These are phyloP conservation scores for Coleophoma crateriformis DNA, from an alignment of 2,329 filamentous ascomycete genomes.

Conservation along the genomic window DNA sequence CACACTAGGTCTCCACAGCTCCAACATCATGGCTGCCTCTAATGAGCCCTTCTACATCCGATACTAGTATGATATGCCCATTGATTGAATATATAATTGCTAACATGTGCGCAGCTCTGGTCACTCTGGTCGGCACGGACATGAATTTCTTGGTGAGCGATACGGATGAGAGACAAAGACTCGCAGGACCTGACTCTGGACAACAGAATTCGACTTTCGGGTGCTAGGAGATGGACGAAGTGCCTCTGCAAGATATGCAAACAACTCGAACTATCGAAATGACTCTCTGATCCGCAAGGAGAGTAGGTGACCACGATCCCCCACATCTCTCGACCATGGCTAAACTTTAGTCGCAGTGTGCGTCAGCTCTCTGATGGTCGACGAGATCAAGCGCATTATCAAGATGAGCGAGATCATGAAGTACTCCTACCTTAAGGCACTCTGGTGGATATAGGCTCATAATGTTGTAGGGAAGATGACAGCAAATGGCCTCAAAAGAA, in stretches of 20 bases:
- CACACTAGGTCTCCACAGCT: neutral
- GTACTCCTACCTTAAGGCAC: slow-evolving; percentile 41
- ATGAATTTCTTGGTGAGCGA: neutral
- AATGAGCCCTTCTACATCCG: slow-evolving; percentile 87
- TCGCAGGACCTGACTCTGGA: slow-evolving; percentile 12
- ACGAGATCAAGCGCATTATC: slow-evolving; percentile 96
- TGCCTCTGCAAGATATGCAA: slow-evolving; percentile 92
- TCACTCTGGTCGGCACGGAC: slow-evolving; percentile 39
- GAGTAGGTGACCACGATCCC: slow-evolving; percentile 54
- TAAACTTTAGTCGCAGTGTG: slow-evolving; percentile 61
- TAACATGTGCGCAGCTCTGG: slow-evolving; percentile 64
- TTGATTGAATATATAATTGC: slow-evolving; percentile 2
- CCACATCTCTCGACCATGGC: no score
- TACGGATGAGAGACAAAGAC: neutral
- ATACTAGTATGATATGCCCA: slow-evolving; percentile 76
- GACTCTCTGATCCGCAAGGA: slow-evolving; percentile 99
- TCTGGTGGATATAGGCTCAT: slow-evolving; percentile 17
- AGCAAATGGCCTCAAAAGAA: slow-evolving; percentile 99
- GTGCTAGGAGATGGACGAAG: slow-evolving; percentile 89
- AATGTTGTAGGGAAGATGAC: slow-evolving; percentile 75
- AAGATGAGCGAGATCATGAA: slow-evolving; percentile 97
- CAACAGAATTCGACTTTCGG: slow-evolving; percentile 88
- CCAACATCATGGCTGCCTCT: slow-evolving; percentile 26
- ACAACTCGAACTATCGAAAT: slow-evolving; percentile 99
- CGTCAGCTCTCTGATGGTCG: slow-evolving; percentile 82